phyloP scores from a whole-genome alignment of 2,329 filamentous ascomycete species.

The Scolecobasidium constrictum region DNA sequence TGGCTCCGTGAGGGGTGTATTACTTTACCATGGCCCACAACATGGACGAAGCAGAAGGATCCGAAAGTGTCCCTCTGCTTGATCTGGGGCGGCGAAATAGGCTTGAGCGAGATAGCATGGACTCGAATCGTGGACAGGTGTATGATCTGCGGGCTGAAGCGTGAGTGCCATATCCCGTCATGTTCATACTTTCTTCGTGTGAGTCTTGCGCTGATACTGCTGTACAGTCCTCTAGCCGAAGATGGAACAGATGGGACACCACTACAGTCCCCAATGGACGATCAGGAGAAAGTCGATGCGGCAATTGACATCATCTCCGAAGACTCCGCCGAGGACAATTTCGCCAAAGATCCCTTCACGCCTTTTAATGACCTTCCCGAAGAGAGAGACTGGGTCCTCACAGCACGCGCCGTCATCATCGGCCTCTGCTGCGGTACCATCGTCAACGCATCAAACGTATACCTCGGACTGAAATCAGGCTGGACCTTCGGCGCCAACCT shows the following conservation, averaged over 20 bases:
- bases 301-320: too few relatives aligned
- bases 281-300: not conserved
- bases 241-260: too few relatives aligned
- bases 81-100: not conserved
- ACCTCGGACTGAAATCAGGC: conserved; percentile 42
- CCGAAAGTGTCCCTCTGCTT: not conserved
- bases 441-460: conserved; percentile 52
- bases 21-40: not conserved
- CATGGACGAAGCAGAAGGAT: not conserved
- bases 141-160: not conserved
- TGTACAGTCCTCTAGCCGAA: too few relatives aligned
- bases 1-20: not conserved
- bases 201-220: too few relatives aligned
- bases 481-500: conserved; percentile 31
- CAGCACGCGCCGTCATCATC: conserved; percentile 43
- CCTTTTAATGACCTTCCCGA: conserved; percentile 32
- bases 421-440: conserved; percentile 47
- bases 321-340: conserved; percentile 16
- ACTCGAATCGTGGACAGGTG: not conserved
- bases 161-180: too few relatives aligned
- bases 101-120: not conserved
- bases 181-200: too few relatives aligned
- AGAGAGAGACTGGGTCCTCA: conserved; percentile 40
- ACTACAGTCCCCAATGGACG: too few relatives aligned
- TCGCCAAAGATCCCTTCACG: conserved; percentile 27